A percentile compares a stretch with the other conserved stretches of the same genome.
Conservation (phyloP, 2,329 filamentous ascomycete species). For the Penicillium rolfsii region DNA sequence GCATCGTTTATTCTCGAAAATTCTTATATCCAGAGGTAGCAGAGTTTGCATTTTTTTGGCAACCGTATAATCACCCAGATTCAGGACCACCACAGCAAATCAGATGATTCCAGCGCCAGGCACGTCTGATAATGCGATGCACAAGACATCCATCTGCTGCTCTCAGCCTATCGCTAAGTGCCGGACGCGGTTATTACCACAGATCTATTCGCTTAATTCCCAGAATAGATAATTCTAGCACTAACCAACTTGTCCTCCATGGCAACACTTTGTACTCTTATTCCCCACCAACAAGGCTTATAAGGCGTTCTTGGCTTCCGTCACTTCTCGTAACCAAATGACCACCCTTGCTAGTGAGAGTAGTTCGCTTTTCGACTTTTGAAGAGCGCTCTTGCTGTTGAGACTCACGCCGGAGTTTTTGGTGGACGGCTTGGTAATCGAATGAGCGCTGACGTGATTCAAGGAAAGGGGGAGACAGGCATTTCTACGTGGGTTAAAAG, state of each 20-base stretch:
- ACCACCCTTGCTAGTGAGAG: background rate
- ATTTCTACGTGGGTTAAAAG: background rate
- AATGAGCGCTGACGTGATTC: background rate
- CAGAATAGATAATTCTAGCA: background rate
- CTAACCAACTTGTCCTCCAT: background rate
- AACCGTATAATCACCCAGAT: background rate
- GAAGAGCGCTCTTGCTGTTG: background rate
- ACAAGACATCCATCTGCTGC: background rate
- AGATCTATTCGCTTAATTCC: background rate
- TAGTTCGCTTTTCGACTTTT: background rate
- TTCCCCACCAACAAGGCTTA: background rate
- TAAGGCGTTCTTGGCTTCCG: background rate
- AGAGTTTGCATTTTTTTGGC: background rate
- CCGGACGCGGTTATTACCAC: background rate
- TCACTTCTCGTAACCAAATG: background rate
- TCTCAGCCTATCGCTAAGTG: background rate
- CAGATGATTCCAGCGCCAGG: constrained; percentile 5
- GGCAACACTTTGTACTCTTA: background rate
- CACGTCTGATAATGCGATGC: background rate
- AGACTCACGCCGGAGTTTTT: background rate
- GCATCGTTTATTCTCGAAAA: background rate
- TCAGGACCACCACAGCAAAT: background rate
- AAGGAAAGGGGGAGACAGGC: background rate
- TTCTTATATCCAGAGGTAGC: background rate
- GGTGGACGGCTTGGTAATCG: background rate